These are phyloP conservation scores for Scheffersomyces illinoinensis DNA, from an alignment of 1,139 yeast genomes.

Conservation along the genomic window DNA sequence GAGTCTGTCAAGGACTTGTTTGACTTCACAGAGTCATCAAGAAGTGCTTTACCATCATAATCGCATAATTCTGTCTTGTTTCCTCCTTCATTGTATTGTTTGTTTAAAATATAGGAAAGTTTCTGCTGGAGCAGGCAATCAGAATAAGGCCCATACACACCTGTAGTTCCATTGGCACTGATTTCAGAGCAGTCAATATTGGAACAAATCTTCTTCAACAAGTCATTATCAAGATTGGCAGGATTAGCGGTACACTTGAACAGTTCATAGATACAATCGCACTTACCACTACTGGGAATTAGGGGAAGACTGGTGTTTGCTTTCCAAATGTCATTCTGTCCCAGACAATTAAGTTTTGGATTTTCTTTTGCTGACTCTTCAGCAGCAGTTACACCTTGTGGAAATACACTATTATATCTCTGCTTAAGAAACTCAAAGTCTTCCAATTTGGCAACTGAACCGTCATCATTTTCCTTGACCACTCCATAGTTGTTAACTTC, in stretches of 20 bases:
- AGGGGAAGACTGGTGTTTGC: constrained; percentile 50
- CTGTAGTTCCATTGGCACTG: constrained; percentile 45
- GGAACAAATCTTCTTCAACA: constrained; percentile 51
- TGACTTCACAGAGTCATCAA: neutral
- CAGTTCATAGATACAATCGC: constrained; percentile 55
- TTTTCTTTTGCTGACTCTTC: neutral
- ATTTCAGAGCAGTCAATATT: constrained; percentile 54
- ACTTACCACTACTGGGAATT: constrained; percentile 53
- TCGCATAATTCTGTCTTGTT: constrained; percentile 33
- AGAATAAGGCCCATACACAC: constrained; percentile 59
- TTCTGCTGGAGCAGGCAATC: constrained; percentile 54
- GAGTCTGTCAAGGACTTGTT: neutral
- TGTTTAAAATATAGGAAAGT: constrained; percentile 54
- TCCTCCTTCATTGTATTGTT: constrained; percentile 37
- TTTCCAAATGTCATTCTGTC: constrained; percentile 33
- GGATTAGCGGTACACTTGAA: constrained; percentile 52
- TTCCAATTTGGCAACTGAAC: constrained; percentile 35
- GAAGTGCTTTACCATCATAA: constrained; percentile 38
- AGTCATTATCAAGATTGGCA: constrained; percentile 28
- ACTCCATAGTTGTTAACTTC: constrained; percentile 37
- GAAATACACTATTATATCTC: constrained; percentile 32
- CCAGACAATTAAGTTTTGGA: constrained; percentile 22
- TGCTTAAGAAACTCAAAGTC: constrained; percentile 43
- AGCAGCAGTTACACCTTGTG: constrained; percentile 24
- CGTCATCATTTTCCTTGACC: constrained; percentile 27